phyloP scores from a whole-genome alignment of 805 yeast species.

The Ogataea nonfermentans region DNA sequence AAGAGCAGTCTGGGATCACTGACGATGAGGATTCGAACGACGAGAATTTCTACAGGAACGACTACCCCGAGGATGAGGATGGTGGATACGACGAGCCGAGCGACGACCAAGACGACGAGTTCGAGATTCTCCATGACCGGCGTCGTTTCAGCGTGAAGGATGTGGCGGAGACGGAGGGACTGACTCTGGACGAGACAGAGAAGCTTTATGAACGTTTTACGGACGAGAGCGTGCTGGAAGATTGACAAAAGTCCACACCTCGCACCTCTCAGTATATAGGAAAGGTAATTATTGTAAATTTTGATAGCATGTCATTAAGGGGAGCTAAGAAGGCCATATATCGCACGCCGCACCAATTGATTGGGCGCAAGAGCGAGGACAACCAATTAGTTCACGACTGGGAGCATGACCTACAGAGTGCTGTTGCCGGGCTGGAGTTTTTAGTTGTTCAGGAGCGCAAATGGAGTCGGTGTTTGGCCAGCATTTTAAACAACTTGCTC shows the following conservation, averaged over 20 bases:
- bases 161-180: constrained; percentile 30
- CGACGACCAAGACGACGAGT: constrained; percentile 39
- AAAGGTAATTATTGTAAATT: not conserved
- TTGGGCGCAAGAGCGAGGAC: constrained; percentile 35
- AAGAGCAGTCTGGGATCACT: constrained; percentile 34
- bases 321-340: constrained; percentile 37
- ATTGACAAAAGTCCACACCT: constrained; percentile 4
- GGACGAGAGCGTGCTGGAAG: constrained; percentile 10
- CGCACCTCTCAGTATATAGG: constrained; percentile 3
- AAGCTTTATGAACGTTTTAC: constrained; percentile 30
- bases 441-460: constrained; percentile 33
- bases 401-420: constrained; percentile 41
- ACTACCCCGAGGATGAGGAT: constrained; percentile 93
- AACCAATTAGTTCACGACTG: constrained; percentile 42
- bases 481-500: constrained; percentile 35
- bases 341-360: constrained; percentile 37
- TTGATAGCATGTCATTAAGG: constrained; percentile 31
- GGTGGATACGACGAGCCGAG: constrained; percentile 46
- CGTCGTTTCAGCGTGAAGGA: constrained; percentile 31
- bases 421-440: constrained; percentile 45
- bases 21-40: constrained; percentile 89
- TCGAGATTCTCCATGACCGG: constrained; percentile 34
- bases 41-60: constrained; percentile 88
- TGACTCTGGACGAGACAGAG: constrained; percentile 32
- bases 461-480: constrained; percentile 28